phyloP scores from a whole-genome alignment of 1,139 yeast species.

The Taphrina communis region DNA sequence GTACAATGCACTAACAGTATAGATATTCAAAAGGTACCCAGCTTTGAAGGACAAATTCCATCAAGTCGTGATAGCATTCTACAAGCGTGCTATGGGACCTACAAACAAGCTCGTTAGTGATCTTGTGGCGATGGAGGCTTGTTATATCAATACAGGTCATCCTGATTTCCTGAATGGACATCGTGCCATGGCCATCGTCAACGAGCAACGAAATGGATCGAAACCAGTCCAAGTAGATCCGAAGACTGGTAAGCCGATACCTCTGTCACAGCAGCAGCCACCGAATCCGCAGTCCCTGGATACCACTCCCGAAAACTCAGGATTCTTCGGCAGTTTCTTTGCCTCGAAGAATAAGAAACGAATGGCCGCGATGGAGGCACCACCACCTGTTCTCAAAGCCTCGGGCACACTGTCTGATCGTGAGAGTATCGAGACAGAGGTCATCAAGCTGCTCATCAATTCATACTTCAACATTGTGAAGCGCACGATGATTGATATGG shows the following conservation, averaged over 20 bases:
- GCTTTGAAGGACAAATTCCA: conserved; percentile 84
- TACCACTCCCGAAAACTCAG: conserved; percentile 55
- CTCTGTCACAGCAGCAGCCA: conserved; percentile 46
- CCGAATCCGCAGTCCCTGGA: conserved; percentile 39
- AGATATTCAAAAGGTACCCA: conserved; percentile 81
- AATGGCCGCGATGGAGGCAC: conserved; percentile 88
- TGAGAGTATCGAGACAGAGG: conserved; percentile 96
- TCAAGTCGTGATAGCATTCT: conserved; percentile 75
- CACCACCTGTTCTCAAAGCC: conserved; percentile 93
- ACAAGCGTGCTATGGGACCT: conserved; percentile 80
- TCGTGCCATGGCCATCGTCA: conserved; percentile 93
- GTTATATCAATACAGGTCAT: conserved; percentile 95
- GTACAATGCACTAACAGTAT: background rate
- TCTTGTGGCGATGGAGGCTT: conserved; percentile 81
- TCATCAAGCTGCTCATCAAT: conserved; percentile 84
- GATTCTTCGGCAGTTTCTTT: conserved; percentile 94
- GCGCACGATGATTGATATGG: conserved; percentile 88
- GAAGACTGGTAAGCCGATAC: conserved; percentile 74
- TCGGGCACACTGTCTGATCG: conserved; percentile 94
- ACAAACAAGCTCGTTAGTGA: conserved; percentile 85
- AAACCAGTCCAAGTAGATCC: conserved; percentile 87
- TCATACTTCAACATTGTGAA: conserved; percentile 92
- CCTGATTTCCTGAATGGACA: conserved; percentile 95
- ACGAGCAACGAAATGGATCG: conserved; percentile 84
- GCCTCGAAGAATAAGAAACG: conserved; percentile 91